These are phyloP conservation scores for Debaryomycetaceae sp. DNA, from an alignment of 1,139 yeast genomes.

Conservation along the genomic window DNA sequence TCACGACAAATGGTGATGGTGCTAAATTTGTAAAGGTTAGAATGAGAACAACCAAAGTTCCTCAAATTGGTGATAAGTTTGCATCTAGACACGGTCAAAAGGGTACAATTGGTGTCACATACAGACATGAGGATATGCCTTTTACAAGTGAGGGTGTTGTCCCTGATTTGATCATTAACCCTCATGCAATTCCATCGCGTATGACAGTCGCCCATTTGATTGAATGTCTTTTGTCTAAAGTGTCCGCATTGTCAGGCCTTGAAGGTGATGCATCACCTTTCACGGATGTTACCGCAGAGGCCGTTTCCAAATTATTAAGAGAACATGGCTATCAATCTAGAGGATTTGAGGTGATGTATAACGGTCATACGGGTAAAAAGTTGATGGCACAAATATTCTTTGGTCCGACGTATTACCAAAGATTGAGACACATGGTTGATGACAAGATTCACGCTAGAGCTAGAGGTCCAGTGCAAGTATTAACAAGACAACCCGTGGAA, in stretches of 20 bases:
- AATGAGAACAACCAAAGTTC: slow-evolving; percentile 97
- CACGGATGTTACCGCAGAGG: slow-evolving; percentile 97
- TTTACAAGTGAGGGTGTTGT: slow-evolving; percentile 95
- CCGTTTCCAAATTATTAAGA: slow-evolving; percentile 83
- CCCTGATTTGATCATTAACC: slow-evolving; percentile 95
- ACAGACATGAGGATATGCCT: slow-evolving; percentile 98
- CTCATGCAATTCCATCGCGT: slow-evolving; percentile 99
- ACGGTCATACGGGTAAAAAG: slow-evolving; percentile 98
- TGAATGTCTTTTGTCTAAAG: slow-evolving; percentile 94
- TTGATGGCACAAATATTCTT: slow-evolving; percentile 97
- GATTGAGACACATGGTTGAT: slow-evolving; percentile 98
- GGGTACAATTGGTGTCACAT: slow-evolving; percentile 99
- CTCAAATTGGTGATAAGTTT: slow-evolving; percentile 98
- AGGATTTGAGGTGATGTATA: slow-evolving; percentile 97
- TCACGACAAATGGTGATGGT: slow-evolving; percentile 98
- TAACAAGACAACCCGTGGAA: slow-evolving; percentile 98
- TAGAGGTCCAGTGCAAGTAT: slow-evolving; percentile 97
- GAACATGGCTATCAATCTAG: slow-evolving; percentile 97
- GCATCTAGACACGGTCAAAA: slow-evolving; percentile 99
- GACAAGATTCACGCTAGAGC: slow-evolving; percentile 99
- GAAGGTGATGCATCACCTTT: slow-evolving; percentile 99
- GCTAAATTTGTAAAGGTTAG: slow-evolving; percentile 95
- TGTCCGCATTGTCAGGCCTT: slow-evolving; percentile 88
- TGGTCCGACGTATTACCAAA: slow-evolving; percentile 98
- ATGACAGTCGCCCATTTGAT: slow-evolving; percentile 99